Percentiles rank a stretch among this genome's conserved stretches.
phyloP scores from a whole-genome alignment of 106 monocot genomes.

The Platanthera zijinensis region DNA sequence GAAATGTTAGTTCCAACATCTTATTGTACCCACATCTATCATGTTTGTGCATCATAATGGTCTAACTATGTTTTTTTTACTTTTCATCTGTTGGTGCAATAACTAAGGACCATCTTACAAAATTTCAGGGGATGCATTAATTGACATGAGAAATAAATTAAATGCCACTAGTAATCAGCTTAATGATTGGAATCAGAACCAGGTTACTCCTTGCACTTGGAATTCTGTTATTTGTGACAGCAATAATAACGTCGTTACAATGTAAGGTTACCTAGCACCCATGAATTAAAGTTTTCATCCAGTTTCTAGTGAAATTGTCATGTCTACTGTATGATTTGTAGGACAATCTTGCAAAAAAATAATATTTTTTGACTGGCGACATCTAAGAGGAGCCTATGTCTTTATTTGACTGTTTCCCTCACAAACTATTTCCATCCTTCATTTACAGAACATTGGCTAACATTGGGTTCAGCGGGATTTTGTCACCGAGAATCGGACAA shows the following conservation, averaged over 20 bases:
- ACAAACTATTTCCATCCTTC: neutral
- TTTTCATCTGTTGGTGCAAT: neutral
- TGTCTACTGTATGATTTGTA: neutral
- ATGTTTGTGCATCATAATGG: neutral
- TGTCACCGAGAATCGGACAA: conserved; percentile 71
- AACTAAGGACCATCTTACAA: neutral
- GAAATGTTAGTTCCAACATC: neutral
- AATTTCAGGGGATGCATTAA: conserved; percentile 63
- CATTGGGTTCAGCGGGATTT: conserved; percentile 63
- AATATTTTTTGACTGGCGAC: neutral
- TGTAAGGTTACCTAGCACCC: conserved; percentile 39
- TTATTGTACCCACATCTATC: neutral
- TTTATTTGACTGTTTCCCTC: neutral
- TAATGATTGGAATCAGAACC: conserved; percentile 71
- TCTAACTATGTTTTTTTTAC: neutral
- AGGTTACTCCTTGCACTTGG: conserved; percentile 83
- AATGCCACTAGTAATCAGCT: conserved; percentile 63
- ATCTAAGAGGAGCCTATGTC: neutral
- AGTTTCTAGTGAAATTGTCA: neutral
- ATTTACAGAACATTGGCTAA: conserved; percentile 54
- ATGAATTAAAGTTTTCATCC: neutral
- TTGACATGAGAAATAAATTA: conserved; percentile 60
- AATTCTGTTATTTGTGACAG: conserved; percentile 54
- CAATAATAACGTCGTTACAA: conserved; percentile 45
- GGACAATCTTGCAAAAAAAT: neutral